Base-by-base conservation (phyloP, 345 rosid genomes). In the Salix udensis region DNA sequence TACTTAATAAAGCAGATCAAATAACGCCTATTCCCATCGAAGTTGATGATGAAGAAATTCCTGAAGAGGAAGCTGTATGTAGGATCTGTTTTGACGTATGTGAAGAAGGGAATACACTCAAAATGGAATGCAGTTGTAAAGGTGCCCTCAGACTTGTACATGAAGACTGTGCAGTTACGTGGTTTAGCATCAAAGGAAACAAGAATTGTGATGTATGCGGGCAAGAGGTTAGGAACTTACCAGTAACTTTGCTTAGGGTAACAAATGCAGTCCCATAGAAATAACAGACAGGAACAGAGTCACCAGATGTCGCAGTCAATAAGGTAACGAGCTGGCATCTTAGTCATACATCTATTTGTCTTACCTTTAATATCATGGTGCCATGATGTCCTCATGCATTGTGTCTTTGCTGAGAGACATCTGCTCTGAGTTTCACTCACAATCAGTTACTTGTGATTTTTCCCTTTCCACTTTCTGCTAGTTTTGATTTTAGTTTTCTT, bases 81-180 rank as follows among this genome's bases (percentile, higher is more conserved):
- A 86, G 97, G 87, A 95, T 95, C 72, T 95, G 97, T 83, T 84
- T 89, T 24, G 98, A 93, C 68, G 88, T 65, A 64, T 95, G 97
- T 53, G 86, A 91, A 71, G 98, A 93, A 85, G 91, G 86, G 62
- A 95, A 91, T 84, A 95, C 96, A 6, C 89, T 95, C 75, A 95
- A 95, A 88, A 90, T 90, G 98, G 98, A 93, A 82, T 95, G 98
- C 87, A 88, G 96, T 73, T 95, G 98, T 89, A 95, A 90, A 85
- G 98, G 98, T 26, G 97, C 80, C 68, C 97, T 95, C 39, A 87
- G 88, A 72, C 97, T 95, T 34, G 87, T 95, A 40, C 98, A 95
- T 37, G 91, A 93, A 81, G 94, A 85, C 23, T 95, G 98, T 75
- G 98, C 98, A 67, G 64, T 93, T 72, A 90, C 81, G 79, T 95